Conservation (phyloP, 495 filamentous ascomycete species). For the Penicillium coffeae region DNA sequence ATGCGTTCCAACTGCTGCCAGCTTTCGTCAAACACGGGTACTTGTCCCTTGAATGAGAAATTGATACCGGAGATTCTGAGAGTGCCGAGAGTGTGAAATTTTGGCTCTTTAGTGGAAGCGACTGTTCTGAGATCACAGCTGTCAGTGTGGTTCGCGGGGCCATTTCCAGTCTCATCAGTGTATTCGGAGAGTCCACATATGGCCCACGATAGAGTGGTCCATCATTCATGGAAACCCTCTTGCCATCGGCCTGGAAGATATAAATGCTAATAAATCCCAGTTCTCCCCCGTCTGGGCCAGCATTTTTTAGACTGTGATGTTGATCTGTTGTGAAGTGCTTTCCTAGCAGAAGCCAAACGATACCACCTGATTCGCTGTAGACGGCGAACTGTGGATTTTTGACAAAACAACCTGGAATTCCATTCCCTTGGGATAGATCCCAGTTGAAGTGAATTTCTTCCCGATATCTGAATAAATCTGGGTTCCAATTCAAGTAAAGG, state of each 20-base stretch:
- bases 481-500: conserved; percentile 97
- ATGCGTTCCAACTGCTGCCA: conserved; percentile 64
- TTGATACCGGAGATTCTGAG: conserved; percentile 53
- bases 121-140: conserved; percentile 72
- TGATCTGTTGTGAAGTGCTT: conserved; percentile 65
- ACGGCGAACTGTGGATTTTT: conserved; percentile 83
- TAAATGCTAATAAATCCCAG: conserved; percentile 82
- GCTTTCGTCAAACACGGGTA: conserved; percentile 54
- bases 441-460: conserved; percentile 90
- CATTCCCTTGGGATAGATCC: conserved; percentile 61
- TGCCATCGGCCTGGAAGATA: conserved; percentile 69
- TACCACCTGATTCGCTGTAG: conserved; percentile 49
- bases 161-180: conserved; percentile 71
- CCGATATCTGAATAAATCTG: conserved; percentile 70
- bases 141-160: conserved; percentile 61
- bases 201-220: conserved; percentile 62
- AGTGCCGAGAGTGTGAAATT: conserved; percentile 83
- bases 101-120: conserved; percentile 62
- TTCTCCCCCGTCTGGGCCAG: conserved; percentile 37
- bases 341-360: conserved; percentile 79
- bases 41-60: conserved; percentile 57
- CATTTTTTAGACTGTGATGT: conserved; percentile 12
- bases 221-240: conserved; percentile 68
- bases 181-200: conserved; percentile 94
- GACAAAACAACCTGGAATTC: conserved; percentile 59